Evolutionary conservation across 768 basidiomycete species (phyloP), one percentile per base, ranked within the genome.

Genomic region (Xerocomus spinulosus): DNA sequence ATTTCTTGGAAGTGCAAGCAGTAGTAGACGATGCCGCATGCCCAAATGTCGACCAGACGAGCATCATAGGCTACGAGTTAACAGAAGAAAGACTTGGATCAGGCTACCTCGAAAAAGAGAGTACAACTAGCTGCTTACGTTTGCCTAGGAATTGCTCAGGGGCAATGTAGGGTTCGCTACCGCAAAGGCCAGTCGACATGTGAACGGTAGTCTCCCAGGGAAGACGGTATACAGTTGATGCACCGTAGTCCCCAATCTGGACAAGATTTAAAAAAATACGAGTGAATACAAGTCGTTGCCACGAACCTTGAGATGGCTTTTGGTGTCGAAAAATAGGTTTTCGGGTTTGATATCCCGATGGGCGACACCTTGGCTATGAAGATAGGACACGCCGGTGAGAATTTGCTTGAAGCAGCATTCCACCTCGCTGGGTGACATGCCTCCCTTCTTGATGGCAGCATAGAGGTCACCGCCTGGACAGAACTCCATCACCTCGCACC

Each of bases 401-500:
- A 97, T 90, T 71, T 99, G 95, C 76, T 89, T 93, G 80, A 97
- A 98, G 70, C 90, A 95, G 69, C 91, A 95, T 68, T 97, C 95
- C 54, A 95, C 92, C 69, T 95, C 92, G 67, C 83, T 83, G 4
- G 87, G 81, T 29, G 83, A 83, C 90, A 96, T 93, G 55, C 78
- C 80, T 49, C 95, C 95, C 68, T 91, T 93, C 81, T 97, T 97
- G 72, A 99, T 99, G 30, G 93, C 95, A 23, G 94, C 94, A 65
- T 99, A 99, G 29, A 99, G 76, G 71, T 99, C 95, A 2, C 95
- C 95, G 36, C 96, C 96, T 4, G 93, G 93, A 63, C 95, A 99
- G 65, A 92, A 99, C 68, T 98, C 96, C 95, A 99, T 98, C 38
- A 99, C 95, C 67, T 98, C 96, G 63, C 95, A 99, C 95, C 95